Percentiles rank a stretch among this genome's conserved stretches.
Conservation (phyloP, 805 yeast species). For the Isabelozyma heimii region DNA sequence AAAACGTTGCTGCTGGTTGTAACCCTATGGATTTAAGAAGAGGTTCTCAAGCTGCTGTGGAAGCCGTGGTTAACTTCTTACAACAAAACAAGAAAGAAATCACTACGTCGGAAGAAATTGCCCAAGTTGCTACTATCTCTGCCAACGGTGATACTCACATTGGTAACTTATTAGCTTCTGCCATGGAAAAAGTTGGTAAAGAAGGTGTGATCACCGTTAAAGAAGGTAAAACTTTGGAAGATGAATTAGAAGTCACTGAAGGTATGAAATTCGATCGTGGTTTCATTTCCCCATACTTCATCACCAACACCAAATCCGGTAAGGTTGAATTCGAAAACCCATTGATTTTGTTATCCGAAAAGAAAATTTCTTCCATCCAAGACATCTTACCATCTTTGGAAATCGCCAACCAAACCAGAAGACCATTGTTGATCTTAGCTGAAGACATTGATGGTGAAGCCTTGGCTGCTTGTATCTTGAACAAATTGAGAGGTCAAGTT, state of each 20-base stretch:
- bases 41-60: slow-evolving; percentile 96
- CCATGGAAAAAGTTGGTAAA: slow-evolving; percentile 98
- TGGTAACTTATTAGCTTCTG: slow-evolving; percentile 86
- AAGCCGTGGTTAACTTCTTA: slow-evolving; percentile 82
- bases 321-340: slow-evolving; percentile 97
- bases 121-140: slow-evolving; percentile 96
- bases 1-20: slow-evolving; percentile 98
- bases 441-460: slow-evolving; percentile 99
- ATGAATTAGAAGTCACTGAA: slow-evolving; percentile 92
- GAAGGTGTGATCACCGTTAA: slow-evolving; percentile 98
- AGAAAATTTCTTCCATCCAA: slow-evolving; percentile 86
- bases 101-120: slow-evolving; percentile 91
- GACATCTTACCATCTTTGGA: slow-evolving; percentile 92
- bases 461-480: slow-evolving; percentile 93
- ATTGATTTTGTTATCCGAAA: slow-evolving; percentile 77
- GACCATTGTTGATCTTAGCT: slow-evolving; percentile 89
- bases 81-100: slow-evolving; percentile 87
- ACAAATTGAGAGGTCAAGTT: slow-evolving; percentile 97
- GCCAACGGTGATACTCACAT: slow-evolving; percentile 95
- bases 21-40: slow-evolving; percentile 98
- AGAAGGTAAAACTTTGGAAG: slow-evolving; percentile 96
- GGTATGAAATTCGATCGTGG: slow-evolving; percentile 99
- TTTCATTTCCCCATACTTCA: slow-evolving; percentile 93
- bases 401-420: slow-evolving; percentile 86
- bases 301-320: slow-evolving; percentile 87